Conservation (phyloP, 768 basidiomycete genomes). For the Vararia minispora region DNA sequence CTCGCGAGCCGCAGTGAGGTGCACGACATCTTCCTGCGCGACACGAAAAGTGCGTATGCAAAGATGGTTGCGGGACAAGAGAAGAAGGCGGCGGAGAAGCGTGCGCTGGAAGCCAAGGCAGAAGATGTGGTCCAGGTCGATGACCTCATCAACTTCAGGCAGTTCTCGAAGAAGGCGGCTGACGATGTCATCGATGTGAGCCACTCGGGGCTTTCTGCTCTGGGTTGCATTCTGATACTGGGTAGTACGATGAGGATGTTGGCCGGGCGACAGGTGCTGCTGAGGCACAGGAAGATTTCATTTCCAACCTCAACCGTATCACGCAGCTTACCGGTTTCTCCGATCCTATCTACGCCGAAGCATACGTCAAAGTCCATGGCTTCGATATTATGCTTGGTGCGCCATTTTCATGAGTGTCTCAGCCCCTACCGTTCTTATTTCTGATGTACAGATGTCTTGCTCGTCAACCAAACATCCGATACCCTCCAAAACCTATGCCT, state of each 20-base stretch:
- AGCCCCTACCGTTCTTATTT: not conserved
- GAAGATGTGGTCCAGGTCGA: constrained; percentile 79
- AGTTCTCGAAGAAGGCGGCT: constrained; percentile 86
- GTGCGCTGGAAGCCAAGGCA: constrained; percentile 65
- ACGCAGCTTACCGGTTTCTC: constrained; percentile 97
- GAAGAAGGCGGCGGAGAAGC: constrained; percentile 90
- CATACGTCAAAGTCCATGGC: constrained; percentile 94
- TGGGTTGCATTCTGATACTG: not conserved
- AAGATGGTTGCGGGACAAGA: constrained; percentile 96
- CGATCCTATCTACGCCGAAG: constrained; percentile 96
- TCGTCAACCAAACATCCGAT: constrained; percentile 92
- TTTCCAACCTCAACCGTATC: constrained; percentile 87
- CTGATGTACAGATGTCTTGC: constrained; percentile 60
- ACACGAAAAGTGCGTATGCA: constrained; percentile 85
- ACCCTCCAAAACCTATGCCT: constrained; percentile 95
- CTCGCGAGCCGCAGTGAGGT: constrained; percentile 45
- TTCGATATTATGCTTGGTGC: constrained; percentile 90
- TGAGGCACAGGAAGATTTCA: constrained; percentile 84
- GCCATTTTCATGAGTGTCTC: constrained; percentile 9
- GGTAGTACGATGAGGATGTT: constrained; percentile 80
- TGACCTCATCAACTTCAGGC: constrained; percentile 84
- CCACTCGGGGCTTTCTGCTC: not conserved
- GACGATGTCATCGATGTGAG: constrained; percentile 69
- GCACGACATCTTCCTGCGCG: constrained; percentile 66
- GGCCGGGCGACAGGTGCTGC: constrained; percentile 79